Percentiles rank a stretch among this genome's conserved stretches.
phyloP scores from a whole-genome alignment of 2,329 filamentous ascomycete genomes.

The Myriosclerotinia curreyana region DNA sequence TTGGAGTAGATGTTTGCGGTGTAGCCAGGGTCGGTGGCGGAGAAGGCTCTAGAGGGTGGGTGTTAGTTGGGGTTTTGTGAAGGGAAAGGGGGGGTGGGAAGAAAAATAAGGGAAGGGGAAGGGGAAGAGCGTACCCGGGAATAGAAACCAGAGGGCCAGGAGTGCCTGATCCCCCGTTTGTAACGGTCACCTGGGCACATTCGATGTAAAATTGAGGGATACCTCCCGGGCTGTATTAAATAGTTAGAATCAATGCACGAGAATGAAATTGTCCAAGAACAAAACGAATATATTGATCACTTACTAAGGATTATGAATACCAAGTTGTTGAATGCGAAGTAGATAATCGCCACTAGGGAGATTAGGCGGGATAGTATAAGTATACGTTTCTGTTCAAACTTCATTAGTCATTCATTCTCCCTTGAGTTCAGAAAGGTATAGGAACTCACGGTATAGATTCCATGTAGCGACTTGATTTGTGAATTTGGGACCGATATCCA shows the following conservation, averaged over 20 bases:
- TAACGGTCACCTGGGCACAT: constrained; percentile 37
- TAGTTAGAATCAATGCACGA: neutral
- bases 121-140: constrained; percentile 27
- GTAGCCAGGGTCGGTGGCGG: constrained; percentile 23
- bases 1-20: constrained; percentile 36
- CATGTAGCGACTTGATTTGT: constrained; percentile 30
- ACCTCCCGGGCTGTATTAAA: constrained; percentile 26
- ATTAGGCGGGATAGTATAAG: constrained; percentile 33
- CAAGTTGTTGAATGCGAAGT: constrained; percentile 36
- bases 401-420: neutral
- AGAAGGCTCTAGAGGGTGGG: neutral
- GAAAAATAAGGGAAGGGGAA: neutral
- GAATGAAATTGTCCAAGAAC: neutral
- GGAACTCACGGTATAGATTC: constrained; percentile 33
- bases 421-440: neutral
- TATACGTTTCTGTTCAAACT: constrained; percentile 33
- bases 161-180: constrained; percentile 32
- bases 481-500: constrained; percentile 39
- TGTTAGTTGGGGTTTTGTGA: constrained; percentile 31
- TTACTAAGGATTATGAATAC: constrained; percentile 36
- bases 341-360: constrained; percentile 37
- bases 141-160: constrained; percentile 35
- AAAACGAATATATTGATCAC: neutral
- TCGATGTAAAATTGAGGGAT: constrained; percentile 38
- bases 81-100: constrained; percentile 23